Evolutionary conservation across 805 yeast species (phyloP).

Genomic region (Nakazawaea wickerhamii): DNA sequence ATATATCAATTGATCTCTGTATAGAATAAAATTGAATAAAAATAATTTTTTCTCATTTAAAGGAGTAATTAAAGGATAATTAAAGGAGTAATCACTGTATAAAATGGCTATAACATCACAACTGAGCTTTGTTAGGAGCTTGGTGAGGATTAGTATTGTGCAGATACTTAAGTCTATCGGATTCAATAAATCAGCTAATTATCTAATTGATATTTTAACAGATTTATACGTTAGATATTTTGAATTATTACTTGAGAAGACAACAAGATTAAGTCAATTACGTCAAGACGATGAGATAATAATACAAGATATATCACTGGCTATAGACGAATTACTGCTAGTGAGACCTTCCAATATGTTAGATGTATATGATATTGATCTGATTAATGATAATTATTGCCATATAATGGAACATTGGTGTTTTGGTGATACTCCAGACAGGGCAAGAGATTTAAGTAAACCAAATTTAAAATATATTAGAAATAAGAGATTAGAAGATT

Average conservation of each 20-base stretch:
- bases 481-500: conserved; percentile 20
- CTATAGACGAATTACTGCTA: conserved; percentile 58
- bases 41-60: too few species aligned
- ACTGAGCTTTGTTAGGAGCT: conserved; percentile 1
- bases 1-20: too few species aligned
- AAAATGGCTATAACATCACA: conserved; percentile 8
- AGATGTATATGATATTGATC: conserved; percentile 49
- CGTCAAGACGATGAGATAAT: conserved; percentile 38
- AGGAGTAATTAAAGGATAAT: too few species aligned
- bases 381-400: conserved; percentile 41
- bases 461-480: conserved; percentile 24
- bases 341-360: conserved; percentile 52
- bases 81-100: too few species aligned
- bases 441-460: conserved; percentile 34
- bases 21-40: too few species aligned
- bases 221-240: conserved; percentile 69
- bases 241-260: conserved; percentile 43
- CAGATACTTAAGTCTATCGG: conserved; percentile 76
- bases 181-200: conserved; percentile 71
- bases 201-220: conserved; percentile 67
- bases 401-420: conserved; percentile 54
- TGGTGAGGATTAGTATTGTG: conserved; percentile 23
- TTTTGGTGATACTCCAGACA: conserved; percentile 36
- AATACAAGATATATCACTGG: conserved; percentile 67
- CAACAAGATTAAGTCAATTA: conserved; percentile 43